Conservation (phyloP, 768 basidiomycete genomes). For the Pisolithus albus region DNA sequence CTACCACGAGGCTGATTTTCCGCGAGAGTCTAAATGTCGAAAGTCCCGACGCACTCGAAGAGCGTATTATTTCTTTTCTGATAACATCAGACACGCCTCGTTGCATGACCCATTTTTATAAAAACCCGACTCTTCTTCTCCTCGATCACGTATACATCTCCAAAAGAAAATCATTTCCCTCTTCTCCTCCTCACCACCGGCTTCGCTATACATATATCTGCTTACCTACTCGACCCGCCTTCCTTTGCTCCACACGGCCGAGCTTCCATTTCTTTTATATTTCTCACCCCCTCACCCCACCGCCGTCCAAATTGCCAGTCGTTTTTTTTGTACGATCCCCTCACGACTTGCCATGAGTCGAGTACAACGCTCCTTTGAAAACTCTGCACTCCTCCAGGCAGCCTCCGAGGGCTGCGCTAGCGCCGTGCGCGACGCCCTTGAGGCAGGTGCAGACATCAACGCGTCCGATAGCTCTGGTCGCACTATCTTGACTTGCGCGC, state of each 20-base stretch:
- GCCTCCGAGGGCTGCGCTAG: conserved; percentile 51
- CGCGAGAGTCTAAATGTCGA: not conserved
- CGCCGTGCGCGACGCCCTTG: conserved; percentile 47
- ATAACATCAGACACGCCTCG: not conserved
- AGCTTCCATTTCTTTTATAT: conserved; percentile 13
- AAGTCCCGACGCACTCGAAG: too few relatives aligned
- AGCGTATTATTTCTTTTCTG: too few relatives aligned
- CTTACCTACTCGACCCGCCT: not conserved
- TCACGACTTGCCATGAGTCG: conserved; percentile 32
- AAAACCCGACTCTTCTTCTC: too few relatives aligned
- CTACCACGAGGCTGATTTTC: not conserved
- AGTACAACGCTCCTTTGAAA: conserved; percentile 34
- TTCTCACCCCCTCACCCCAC: not conserved
- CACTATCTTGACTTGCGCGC: conserved; percentile 59
- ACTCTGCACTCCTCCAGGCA: conserved; percentile 43
- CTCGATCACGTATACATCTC: not conserved
- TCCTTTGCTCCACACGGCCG: not conserved
- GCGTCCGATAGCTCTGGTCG: conserved; percentile 53
- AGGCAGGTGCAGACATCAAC: conserved; percentile 62
- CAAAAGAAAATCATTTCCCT: not conserved
- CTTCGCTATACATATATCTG: too few relatives aligned
- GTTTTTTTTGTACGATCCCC: conserved; percentile 25
- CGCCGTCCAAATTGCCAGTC: conserved; percentile 2
- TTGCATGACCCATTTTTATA: not conserved
- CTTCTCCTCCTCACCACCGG: not conserved